Base-by-base conservation (phyloP, 225 moss, liverwort and hornwort species). In the Physcomitrium patens region DNA sequence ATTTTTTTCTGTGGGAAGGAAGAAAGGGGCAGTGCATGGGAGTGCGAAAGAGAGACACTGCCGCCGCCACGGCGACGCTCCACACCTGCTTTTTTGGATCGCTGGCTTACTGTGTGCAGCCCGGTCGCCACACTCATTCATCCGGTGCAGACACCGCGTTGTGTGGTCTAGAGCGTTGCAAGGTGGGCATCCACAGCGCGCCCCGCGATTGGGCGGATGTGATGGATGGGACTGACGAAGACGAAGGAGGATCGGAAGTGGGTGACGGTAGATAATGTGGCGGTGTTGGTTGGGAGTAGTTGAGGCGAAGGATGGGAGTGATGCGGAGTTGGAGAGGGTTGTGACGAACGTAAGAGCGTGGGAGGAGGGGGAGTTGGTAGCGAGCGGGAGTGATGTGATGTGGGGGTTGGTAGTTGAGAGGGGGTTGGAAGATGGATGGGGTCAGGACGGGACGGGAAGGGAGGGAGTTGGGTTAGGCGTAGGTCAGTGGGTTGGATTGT, bases 1-100 rank as follows among this genome's bases (percentile, higher is more conserved):
- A 76, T 72, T 85, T 76, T 78, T 4, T 37, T 37, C 5, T 37
- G 31, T 37, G 31, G 31, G 79, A 82, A 82, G 74, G 81, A 76
- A 68, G 70, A 78, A 52, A 67, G 72, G 37, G 65, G 42, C 65
- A 77, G 79, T 87, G 77, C 79, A 85, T 84, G 82, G 86, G 91
- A 83, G 76, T 86, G 80, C 77, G 86, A 85, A 80, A 92, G 78
- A 80, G 64, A 86, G 83, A 81, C 77, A 82, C 82, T 86, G 82
- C 92, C 92, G 91, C 95, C 95, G 92, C 95, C 95, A 92, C 87
- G 92, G 91, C 85, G 88, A 83, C 79, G 83, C 89, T 92, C 92
- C 85, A 88, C 85, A 81, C 81, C 83, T 76, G 87, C 83, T 80
- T 81, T 88, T 83, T 88, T 85, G 95, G 95, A 95, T 94, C 70